Conservation (phyloP, 306 rosid species). For the Pterocarpus macrocarpus region DNA sequence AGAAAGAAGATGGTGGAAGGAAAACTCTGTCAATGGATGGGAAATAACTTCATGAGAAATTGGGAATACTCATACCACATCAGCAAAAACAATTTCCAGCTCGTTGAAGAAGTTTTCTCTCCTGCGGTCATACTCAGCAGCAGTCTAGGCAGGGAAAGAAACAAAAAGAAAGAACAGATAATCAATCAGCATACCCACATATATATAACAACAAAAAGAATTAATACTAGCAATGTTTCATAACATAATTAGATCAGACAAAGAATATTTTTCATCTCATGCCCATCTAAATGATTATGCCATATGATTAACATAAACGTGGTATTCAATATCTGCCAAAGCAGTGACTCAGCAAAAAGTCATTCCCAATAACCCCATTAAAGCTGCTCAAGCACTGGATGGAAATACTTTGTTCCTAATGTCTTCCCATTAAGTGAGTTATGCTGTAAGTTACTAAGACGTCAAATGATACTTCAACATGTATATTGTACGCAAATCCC, state of each 20-base stretch:
- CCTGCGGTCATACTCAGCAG: slow-evolving; percentile 89
- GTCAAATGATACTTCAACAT: not conserved
- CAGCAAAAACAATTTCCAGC: slow-evolving; percentile 91
- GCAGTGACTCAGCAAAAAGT: not conserved
- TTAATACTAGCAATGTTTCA: not conserved
- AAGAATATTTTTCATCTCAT: not conserved
- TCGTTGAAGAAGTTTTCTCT: slow-evolving; percentile 93
- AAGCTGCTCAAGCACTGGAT: not conserved
- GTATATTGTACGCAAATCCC: not conserved
- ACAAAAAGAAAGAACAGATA: not conserved
- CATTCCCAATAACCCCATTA: not conserved
- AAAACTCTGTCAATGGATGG: not conserved
- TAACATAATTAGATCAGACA: not conserved
- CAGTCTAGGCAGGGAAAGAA: slow-evolving; percentile 70
- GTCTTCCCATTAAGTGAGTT: not conserved
- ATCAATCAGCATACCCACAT: slow-evolving; percentile 7
- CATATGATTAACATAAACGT: not conserved
- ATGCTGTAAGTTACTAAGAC: not conserved
- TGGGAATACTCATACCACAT: slow-evolving; percentile 78
- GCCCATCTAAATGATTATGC: not conserved
- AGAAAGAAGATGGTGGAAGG: not conserved
- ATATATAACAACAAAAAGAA: not conserved
- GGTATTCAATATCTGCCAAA: not conserved
- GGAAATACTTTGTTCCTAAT: slow-evolving; percentile 5
- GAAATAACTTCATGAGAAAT: not conserved